A percentile compares a stretch with the other conserved stretches of the same genome.
Conservation (phyloP, 176 grass and related monocot genomes). For the Oryza meridionalis region DNA sequence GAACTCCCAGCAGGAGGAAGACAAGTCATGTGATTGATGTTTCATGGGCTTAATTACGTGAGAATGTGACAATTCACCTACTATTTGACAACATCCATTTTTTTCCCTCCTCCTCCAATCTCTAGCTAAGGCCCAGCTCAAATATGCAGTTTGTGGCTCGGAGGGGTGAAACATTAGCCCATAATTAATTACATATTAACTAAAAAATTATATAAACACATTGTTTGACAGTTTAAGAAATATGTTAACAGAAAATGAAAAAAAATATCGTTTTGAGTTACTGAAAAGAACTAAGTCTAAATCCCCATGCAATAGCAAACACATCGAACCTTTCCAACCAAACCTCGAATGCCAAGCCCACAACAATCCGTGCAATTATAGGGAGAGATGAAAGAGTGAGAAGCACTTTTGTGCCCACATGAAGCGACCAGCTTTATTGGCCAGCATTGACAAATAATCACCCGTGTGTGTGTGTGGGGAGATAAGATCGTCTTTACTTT, state of each 20-base stretch:
- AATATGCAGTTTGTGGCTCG: too few species aligned
- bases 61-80: slow-evolving; percentile 20
- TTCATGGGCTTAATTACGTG: not conserved
- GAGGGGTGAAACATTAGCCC: too few species aligned
- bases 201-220: too few species aligned
- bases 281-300: too few species aligned
- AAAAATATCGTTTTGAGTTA: too few species aligned
- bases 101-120: too few species aligned
- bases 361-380: not conserved
- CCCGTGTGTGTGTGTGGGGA: not conserved
- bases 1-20: not conserved
- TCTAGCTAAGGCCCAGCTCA: too few species aligned
- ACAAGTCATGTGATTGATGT: not conserved
- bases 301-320: not conserved
- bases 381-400: too few species aligned
- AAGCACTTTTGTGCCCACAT: not conserved
- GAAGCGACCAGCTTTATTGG: not conserved
- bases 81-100: not conserved
- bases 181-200: too few species aligned
- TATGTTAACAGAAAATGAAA: too few species aligned
- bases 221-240: too few species aligned
- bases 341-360: not conserved
- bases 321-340: not conserved
- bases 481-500: slow-evolving; percentile 21
- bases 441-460: slow-evolving; percentile 9